Conservation (phyloP, 2,329 filamentous ascomycete species). For the Nannizziopsis barbatae region DNA sequence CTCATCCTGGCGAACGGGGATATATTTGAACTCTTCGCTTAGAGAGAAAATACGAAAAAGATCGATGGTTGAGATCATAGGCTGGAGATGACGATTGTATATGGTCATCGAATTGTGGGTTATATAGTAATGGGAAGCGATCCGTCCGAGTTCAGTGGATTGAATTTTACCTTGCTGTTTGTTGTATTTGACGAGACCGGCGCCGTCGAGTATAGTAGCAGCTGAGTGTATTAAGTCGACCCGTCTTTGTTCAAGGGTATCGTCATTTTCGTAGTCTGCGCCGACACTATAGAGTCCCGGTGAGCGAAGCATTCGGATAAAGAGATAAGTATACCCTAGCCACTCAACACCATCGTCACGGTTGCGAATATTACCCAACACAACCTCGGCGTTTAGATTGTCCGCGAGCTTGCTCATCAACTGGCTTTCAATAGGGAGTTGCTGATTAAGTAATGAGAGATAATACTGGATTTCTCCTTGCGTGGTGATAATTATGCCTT, state of each 20-base stretch:
- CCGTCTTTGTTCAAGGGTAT: constrained; percentile 83
- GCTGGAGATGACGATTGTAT: constrained; percentile 91
- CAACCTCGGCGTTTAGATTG: constrained; percentile 91
- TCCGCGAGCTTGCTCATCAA: constrained; percentile 86
- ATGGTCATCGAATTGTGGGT: constrained; percentile 92
- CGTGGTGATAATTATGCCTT: constrained; percentile 97
- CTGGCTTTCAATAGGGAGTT: constrained; percentile 94
- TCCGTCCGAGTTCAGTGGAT: constrained; percentile 84
- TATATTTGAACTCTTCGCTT: constrained; percentile 98
- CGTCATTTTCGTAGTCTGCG: constrained; percentile 87
- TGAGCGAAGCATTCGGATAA: constrained; percentile 92
- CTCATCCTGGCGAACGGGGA: constrained; percentile 93
- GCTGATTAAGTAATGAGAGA: constrained; percentile 88
- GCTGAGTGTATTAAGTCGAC: constrained; percentile 97
- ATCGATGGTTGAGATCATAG: constrained; percentile 84
- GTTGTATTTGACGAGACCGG: constrained; percentile 86
- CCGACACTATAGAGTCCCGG: constrained; percentile 93
- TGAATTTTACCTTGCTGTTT: constrained; percentile 82
- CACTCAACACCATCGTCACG: constrained; percentile 97
- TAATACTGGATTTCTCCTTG: constrained; percentile 96
- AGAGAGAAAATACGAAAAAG: constrained; percentile 92
- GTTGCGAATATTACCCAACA: constrained; percentile 81
- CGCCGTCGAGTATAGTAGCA: constrained; percentile 73
- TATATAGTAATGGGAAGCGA: constrained; percentile 98
- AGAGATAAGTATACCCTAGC: constrained; percentile 96